Base-by-base conservation (phyloP, 495 filamentous ascomycete genomes). In the Penicillium lividum region DNA sequence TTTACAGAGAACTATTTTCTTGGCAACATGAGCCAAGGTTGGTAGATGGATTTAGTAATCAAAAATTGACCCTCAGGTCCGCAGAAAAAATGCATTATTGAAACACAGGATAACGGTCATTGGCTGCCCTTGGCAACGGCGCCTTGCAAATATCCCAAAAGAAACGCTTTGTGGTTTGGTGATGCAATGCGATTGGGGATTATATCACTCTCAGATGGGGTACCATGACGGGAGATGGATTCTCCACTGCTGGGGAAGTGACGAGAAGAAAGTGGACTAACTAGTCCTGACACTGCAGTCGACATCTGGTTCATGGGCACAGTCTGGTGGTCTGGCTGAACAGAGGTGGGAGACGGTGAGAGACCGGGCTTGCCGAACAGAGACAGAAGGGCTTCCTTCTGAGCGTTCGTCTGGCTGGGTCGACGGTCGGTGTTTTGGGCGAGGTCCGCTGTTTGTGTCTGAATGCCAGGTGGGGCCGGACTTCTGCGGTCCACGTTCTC, bases 111-210 rank as follows among this genome's bases (percentile, higher is more conserved):
- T 51, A 45, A 40, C 43, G 27, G 7, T 58, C 27, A 76, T 57
- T 72, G 75, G 58, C 69, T 74, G 18, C 69, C 70, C 58, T 79
- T 80, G 3, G 81, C 84, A 47, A 88, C 83, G 46, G 88, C 81
- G 54, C 78, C 80, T 60, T 85, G 81, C 66, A 96, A 71, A 71
- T 91, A 95, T 8, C 85, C 87, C 50, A 94, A 73, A 63, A 95
- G 74, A 62, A 95, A 95, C n/a, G 81, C 83, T 64, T 87, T 86
- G 62, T 95, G 85, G 8, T 80, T 84, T 2, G 85, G 82, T 3
- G 85, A 88, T n/a, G 86, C 87, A 38, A 86, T 57, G n/a, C 53
- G 56, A 44, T 66, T 66, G 36, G 77, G 75, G 45, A 77, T 74
- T 36, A 73, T 78, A 15, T 77, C 78, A 36, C 75, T 73, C 28